Base-by-base conservation (phyloP, 2,329 filamentous ascomycete genomes). In the Stromatinia cepivora region DNA sequence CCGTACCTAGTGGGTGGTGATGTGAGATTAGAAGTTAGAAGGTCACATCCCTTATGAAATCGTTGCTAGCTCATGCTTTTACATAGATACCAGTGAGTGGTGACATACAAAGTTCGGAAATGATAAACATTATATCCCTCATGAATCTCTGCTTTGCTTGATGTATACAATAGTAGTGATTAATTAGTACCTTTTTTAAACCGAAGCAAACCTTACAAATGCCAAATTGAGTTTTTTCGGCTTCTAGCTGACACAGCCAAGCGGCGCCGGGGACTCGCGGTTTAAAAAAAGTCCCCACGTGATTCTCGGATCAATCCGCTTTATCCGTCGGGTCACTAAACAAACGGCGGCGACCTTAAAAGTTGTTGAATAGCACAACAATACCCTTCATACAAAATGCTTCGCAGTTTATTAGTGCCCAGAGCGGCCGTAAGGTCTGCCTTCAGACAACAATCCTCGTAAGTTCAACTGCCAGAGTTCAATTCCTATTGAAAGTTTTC, bases 361-460 rank as follows among this genome's bases (percentile, higher is more conserved):
- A 71, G 34, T 59, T 66, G 70, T 69, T 54, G 64, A 68, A 58
- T 48, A 71, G 61, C 71, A 73, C 70, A 70, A 73, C 59, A 66
- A 71, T 71, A 69, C 70, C 56, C 68, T 56, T 68, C 72, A 69
- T 73, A 76, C 79, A 85, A 76, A 71, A 90, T 90, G 87, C 81
- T 89, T 79, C 81, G 86, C 73, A 85, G 83, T 78, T 85, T 86
- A 79, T 83, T 88, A 84, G 84, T 88, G 84, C 83, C 85, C 75
- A 84, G 86, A 79, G 82, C 83, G 75, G 81, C 83, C 78, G 83
- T 82, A 77, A 85, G 86, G 78, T 86, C 87, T 77, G 84, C 83
- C 71, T 85, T 87, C 79, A 84, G 81, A 72, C 74, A 78, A 76
- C 82, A 81, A 75, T 83, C 84, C 72, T 82, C 81, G 86, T 88